phyloP scores from a whole-genome alignment of 768 basidiomycete species.

The Kwoniella shandongensis region DNA sequence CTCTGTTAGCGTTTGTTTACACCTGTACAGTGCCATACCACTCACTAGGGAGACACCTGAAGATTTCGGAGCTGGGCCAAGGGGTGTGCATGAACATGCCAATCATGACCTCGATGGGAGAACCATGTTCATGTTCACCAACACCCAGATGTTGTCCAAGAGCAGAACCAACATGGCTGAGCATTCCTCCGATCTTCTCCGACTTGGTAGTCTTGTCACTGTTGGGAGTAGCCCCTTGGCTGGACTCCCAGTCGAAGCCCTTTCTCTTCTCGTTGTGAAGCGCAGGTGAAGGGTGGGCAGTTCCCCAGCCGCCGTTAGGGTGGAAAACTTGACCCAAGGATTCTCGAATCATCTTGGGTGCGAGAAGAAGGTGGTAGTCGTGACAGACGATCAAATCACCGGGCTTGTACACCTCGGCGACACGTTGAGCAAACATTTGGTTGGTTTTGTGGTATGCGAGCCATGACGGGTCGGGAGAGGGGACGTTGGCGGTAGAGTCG shows the following conservation, averaged over 20 bases:
- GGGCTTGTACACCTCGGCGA: constrained; percentile 73
- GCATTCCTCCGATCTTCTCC: constrained; percentile 30
- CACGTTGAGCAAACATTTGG: constrained; percentile 75
- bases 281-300: constrained; percentile 34
- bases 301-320: constrained; percentile 24
- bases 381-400: constrained; percentile 82
- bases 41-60: constrained; percentile 85
- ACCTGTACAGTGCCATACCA: constrained; percentile 26
- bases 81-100: constrained; percentile 97
- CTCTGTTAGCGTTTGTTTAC: constrained; percentile 15
- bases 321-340: constrained; percentile 55
- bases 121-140: constrained; percentile 26
- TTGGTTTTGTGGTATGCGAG: constrained; percentile 79
- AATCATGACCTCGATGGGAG: constrained; percentile 66
- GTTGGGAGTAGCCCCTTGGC: constrained; percentile 9
- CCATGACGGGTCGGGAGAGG: constrained; percentile 73
- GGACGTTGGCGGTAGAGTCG: constrained; percentile 80
- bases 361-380: constrained; percentile 93
- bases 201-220: constrained; percentile 8
- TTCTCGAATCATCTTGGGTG: constrained; percentile 78
- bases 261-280: constrained; percentile 26
- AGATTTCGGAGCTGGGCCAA: constrained; percentile 95
- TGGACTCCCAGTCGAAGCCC: constrained; percentile 42
- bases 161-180: constrained; percentile 41
- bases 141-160: constrained; percentile 33